Evolutionary conservation across 2,329 filamentous ascomycete species (phyloP), one percentile per base, ranked within the genome.

Genomic region (Bipolaris sorokiniana): DNA sequence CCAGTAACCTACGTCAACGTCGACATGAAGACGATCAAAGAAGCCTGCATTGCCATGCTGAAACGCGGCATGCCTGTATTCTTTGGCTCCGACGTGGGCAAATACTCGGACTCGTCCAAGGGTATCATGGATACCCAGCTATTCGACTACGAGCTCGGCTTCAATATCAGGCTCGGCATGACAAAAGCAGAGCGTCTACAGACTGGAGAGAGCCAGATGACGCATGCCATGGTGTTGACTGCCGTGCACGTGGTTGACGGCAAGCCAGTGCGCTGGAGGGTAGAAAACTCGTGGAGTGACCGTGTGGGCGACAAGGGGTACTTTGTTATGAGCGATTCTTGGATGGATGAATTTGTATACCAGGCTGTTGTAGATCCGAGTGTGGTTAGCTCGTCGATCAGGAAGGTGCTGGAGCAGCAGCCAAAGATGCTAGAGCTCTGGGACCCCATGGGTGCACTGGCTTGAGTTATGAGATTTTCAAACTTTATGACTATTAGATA

Each of bases 201-300:
- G 67, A 88, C 88, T 0, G 87, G 90, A 10, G 92, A 96, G 78
- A 89, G 85, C 51, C 83, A 86, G 48, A 96, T 97, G 92, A 96
- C 92, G 1, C 92, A 96, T 69, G 92, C 92, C 4, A 96, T 96
- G 92, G 91, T 96, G 0, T 77, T 97, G 60, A 96, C 91, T 2
- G 92, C 86, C 0, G 92, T 96, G 44, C 92, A 97, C 71, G 75
- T 96, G 2, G 88, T 83, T 26, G 78, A 85, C 57, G 87, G 86
- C 1, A 84, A 86, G 75, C 82, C 86, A 2, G 84, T 92, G 1
- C 81, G 92, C 42, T 97, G 92, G 92, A 82, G 91, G 51, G 91
- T 96, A 6, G 89, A 96, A 82, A 96, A 96, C 73, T 90, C 86
- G 54, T 96, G 92, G 92, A 90, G 90, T 11, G 82, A 86, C 38